Percentiles rank a stretch among this genome's conserved stretches.
Evolutionary conservation across 75 land plant species (phyloP).

Genomic region (Isoetes taiwanensis): DNA sequence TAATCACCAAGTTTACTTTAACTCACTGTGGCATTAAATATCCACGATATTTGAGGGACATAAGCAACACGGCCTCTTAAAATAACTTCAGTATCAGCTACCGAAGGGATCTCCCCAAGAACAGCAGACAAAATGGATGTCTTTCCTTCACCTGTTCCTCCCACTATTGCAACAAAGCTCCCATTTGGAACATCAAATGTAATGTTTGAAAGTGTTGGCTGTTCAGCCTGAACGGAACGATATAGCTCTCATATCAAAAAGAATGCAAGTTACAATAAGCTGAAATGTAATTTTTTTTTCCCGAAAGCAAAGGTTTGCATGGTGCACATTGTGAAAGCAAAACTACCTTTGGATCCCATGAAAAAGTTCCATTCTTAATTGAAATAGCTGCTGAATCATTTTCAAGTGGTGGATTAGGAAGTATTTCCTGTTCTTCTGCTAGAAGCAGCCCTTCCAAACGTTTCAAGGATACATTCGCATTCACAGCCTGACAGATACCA

Average conservation of each 20-base stretch:
- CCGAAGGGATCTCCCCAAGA: conserved; percentile 26
- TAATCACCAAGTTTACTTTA: too few relatives aligned
- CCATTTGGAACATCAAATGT: conserved; percentile 13
- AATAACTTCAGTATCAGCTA: background rate
- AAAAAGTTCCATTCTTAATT: conserved; percentile 9
- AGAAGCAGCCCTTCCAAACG: conserved; percentile 71
- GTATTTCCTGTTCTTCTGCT: conserved; percentile 60
- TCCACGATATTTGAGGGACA: conserved; percentile 30
- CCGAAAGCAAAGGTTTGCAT: background rate
- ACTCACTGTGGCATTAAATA: conserved; percentile 27
- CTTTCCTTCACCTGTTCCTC: conserved; percentile 27
- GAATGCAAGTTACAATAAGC: too few relatives aligned
- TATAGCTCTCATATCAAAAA: too few relatives aligned
- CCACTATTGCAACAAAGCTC: conserved; percentile 19
- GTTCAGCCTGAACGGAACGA: background rate
- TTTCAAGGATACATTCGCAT: conserved; percentile 83
- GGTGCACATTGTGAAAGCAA: too few relatives aligned
- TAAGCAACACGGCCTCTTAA: conserved; percentile 8
- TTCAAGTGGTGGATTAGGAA: conserved; percentile 71
- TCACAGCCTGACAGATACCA: conserved; percentile 74
- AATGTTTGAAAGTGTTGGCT: conserved; percentile 8
- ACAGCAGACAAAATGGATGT: conserved; percentile 22
- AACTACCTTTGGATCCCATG: conserved; percentile 9
- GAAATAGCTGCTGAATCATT: conserved; percentile 15
- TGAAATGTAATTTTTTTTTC: background rate